These are phyloP conservation scores for Pleomassaria siparia DNA, from an alignment of 2,329 filamentous ascomycete genomes.

Conservation along the genomic window DNA sequence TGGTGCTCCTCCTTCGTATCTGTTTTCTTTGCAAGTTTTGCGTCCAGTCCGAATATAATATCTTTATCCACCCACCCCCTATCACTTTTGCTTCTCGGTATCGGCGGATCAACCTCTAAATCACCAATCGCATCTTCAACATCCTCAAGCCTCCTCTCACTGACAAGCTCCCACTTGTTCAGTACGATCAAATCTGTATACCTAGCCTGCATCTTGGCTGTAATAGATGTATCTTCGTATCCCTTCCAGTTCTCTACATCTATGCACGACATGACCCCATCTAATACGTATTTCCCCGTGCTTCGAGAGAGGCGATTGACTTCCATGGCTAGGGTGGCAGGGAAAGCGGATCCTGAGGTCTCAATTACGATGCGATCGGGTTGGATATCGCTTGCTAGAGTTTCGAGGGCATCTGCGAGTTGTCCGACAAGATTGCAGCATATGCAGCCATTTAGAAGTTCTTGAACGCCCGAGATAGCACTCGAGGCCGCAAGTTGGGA, in stretches of 20 bases:
- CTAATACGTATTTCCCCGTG: conserved; percentile 70
- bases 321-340: conserved; percentile 87
- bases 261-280: conserved; percentile 86
- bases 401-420: conserved; percentile 74
- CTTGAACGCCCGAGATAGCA: conserved; percentile 84
- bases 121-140: conserved; percentile 79
- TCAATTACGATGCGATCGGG: conserved; percentile 93
- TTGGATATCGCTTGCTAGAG: conserved; percentile 62
- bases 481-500: conserved; percentile 82
- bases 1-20: conserved; percentile 46
- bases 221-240: conserved; percentile 88
- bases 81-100: conserved; percentile 82
- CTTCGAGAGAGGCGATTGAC: conserved; percentile 77
- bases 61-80: conserved; percentile 76
- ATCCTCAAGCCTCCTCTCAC: conserved; percentile 73
- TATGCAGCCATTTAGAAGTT: conserved; percentile 95
- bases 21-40: conserved; percentile 64
- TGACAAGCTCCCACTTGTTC: conserved; percentile 85
- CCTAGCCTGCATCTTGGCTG: conserved; percentile 80
- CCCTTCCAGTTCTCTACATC: conserved; percentile 95
- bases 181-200: conserved; percentile 91
- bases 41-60: conserved; percentile 85
- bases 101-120: conserved; percentile 71
- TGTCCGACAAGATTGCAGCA: conserved; percentile 98
- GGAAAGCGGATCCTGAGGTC: conserved; percentile 80